These are phyloP conservation scores for Carex pumila DNA, from an alignment of 176 grass and related monocot species.

Conservation along the genomic window DNA sequence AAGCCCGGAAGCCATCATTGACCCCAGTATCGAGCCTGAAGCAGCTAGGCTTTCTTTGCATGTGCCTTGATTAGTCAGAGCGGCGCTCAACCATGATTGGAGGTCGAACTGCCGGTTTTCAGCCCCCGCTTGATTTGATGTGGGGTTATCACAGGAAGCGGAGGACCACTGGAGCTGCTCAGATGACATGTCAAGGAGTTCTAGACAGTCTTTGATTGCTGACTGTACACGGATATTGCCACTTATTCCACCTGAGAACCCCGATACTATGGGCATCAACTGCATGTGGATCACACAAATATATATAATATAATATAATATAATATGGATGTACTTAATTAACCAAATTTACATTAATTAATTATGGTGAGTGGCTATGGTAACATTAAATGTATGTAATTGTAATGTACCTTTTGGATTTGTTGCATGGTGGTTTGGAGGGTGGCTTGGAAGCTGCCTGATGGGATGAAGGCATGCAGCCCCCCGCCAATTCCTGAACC, in stretches of 20 bases:
- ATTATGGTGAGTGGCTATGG: background rate
- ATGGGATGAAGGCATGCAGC: background rate
- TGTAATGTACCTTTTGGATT: slow-evolving; percentile 31
- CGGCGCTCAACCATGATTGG: slow-evolving; percentile 72
- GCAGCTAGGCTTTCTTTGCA: slow-evolving; percentile 62
- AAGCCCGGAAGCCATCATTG: slow-evolving; percentile 28
- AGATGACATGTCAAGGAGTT: slow-evolving; percentile 55
- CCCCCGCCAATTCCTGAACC: background rate
- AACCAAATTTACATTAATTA: background rate
- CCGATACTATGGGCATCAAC: background rate
- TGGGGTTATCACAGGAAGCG: background rate
- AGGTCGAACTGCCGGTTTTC: slow-evolving; percentile 42
- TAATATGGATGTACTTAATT: background rate
- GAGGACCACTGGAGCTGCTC: slow-evolving; percentile 54
- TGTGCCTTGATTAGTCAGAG: slow-evolving; percentile 69
- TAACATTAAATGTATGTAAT: too few species aligned
- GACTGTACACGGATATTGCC: slow-evolving; percentile 46
- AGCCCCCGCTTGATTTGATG: background rate
- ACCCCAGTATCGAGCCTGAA: slow-evolving; percentile 27
- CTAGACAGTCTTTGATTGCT: slow-evolving; percentile 66
- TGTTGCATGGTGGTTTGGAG: slow-evolving; percentile 35
- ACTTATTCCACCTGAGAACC: slow-evolving; percentile 29
- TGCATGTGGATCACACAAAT: background rate
- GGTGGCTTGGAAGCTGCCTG: slow-evolving; percentile 14
- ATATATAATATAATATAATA: too few species aligned